Conservation (phyloP, 306 rosid genomes). For the Corylus americana region DNA sequence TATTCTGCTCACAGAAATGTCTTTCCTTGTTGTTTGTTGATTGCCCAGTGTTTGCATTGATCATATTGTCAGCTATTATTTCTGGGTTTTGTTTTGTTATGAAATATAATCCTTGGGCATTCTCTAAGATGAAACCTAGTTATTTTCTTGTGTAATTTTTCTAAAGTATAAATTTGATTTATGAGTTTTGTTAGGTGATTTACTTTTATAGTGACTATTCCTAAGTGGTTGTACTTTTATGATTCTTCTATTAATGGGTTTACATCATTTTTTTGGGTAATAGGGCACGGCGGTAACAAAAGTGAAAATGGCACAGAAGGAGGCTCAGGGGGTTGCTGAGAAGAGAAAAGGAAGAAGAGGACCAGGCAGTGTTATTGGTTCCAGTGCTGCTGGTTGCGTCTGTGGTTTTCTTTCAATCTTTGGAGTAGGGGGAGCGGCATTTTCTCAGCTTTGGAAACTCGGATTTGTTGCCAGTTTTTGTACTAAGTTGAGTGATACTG, state of each 20-base stretch:
- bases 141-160: neutral
- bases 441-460: conserved; percentile 70
- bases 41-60: neutral
- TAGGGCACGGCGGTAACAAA: conserved; percentile 95
- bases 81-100: neutral
- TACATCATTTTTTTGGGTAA: neutral
- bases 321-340: conserved; percentile 93
- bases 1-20: neutral
- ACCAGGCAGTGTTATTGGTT: conserved; percentile 91
- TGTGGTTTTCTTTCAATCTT: conserved; percentile 74
- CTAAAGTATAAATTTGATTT: neutral
- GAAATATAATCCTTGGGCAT: neutral
- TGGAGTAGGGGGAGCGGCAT: conserved; percentile 68
- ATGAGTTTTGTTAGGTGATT: neutral
- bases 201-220: neutral
- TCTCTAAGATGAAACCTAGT: neutral
- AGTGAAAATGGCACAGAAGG: conserved; percentile 90
- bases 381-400: conserved; percentile 95
- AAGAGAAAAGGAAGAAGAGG: conserved; percentile 96
- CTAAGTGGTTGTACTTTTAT: neutral
- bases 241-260: neutral
- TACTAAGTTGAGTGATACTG: conserved; percentile 94
- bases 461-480: conserved; percentile 97
- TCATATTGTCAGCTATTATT: neutral
- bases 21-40: neutral